Evolutionary conservation across 805 yeast genomes (phyloP), one percentile per base, ranked within the genome.

Genomic region (Suhomyces xylopsoci): DNA sequence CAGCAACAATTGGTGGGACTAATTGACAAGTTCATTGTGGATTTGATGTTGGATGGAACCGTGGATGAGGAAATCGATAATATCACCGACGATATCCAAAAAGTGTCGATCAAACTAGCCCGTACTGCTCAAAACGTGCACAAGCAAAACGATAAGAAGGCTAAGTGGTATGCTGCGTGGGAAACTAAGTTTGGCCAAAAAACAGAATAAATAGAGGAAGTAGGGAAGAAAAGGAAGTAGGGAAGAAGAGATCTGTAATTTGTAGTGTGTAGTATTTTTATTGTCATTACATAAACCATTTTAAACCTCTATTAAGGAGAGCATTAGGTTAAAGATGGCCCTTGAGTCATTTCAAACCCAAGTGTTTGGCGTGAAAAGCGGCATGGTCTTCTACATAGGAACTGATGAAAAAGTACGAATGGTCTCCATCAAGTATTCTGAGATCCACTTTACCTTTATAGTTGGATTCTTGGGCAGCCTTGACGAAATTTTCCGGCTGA

Each of bases 401-500:
- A 49, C 92, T 80, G 52, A 93, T 80, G 67, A 91, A 93, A 70
- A 81, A 94, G 75, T 92, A 93, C 47, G 92, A 86, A 66, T 93
- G 99, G 64, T 94, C 97, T 3, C 92, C 97, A 1, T 88, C 91
- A 17, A 81, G 96, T 34, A 82, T 62, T 26, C 82, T 72, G 47
- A 88, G 68, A 28, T 81, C 74, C 53, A 93, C 78, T 51, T 81
- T 77, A 4, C 83, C 88, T 53, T 80, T 80, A 69, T 86, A 85
- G 6, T 70, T 68, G 0, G 88, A 73, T 28, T 79, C 81, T 59
- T 82, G 75, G 5, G 85, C 78, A 7, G 87, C 87, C 47, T 77
- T 81, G 7, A 79, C 78, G 10, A 94, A 77, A 59, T 82, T 80
- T 58, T 88, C 91, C 3, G 96, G 96, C 58, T 83, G 81, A 65